These are phyloP conservation scores for Pseudocercospora pini-densiflorae DNA, from an alignment of 2,329 filamentous ascomycete species.

Conservation along the genomic window DNA sequence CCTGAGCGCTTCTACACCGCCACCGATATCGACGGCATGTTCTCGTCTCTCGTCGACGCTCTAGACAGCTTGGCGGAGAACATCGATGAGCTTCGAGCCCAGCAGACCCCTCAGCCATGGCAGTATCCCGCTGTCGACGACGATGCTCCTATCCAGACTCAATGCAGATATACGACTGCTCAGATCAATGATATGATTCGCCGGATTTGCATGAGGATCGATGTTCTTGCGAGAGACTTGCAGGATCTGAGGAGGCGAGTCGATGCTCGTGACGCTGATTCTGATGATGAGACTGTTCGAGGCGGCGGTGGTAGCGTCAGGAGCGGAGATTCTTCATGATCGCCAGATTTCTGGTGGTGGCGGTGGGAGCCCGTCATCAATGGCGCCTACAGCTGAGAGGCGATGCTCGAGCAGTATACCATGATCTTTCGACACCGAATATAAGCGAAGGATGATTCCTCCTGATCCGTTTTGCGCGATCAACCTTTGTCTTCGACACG, in stretches of 20 bases:
- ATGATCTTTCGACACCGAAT: neutral
- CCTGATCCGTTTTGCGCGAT: neutral
- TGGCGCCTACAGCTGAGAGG: neutral
- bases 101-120: neutral
- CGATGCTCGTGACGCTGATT: neutral
- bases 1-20: neutral
- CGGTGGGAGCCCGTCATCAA: neutral
- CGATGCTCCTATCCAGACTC: neutral
- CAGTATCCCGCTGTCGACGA: neutral
- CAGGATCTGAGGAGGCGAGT: neutral
- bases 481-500: neutral
- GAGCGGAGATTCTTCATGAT: neutral
- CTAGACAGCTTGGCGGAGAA: neutral
- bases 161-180: neutral
- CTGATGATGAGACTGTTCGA: neutral
- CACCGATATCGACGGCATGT: neutral
- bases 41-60: neutral
- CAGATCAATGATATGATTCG: neutral
- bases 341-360: neutral
- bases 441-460: neutral
- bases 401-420: neutral
- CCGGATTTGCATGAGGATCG: neutral
- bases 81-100: neutral
- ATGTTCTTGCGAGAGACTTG: neutral
- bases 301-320: neutral